Conservation (phyloP, 2,329 filamentous ascomycete genomes). For the Stemphylium lycopersici region DNA sequence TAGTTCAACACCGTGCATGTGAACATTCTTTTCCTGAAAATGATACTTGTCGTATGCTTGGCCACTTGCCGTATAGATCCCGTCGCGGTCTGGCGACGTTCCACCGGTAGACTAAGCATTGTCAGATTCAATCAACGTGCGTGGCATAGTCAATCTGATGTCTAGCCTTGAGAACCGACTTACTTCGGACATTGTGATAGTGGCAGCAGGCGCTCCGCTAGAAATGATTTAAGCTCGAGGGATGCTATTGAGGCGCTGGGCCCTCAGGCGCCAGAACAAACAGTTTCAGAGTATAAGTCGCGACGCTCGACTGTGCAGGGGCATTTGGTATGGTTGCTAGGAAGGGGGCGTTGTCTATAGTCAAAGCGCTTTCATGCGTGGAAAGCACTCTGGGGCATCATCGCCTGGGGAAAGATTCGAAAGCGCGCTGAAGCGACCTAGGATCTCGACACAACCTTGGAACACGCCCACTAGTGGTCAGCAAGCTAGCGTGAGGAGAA, state of each 20-base stretch:
- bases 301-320: not conserved
- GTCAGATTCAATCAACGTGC: not conserved
- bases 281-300: not conserved
- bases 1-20: slow-evolving; percentile 42
- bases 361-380: slow-evolving; percentile 6
- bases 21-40: slow-evolving; percentile 9
- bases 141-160: not conserved
- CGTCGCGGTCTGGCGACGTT: slow-evolving; percentile 12
- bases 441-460: not conserved
- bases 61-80: slow-evolving; percentile 9
- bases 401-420: slow-evolving; percentile 4
- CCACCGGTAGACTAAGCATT: slow-evolving; percentile 2
- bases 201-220: not conserved
- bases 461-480: not conserved
- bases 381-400: slow-evolving; percentile 10
- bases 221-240: not conserved
- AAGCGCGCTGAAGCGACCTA: slow-evolving; percentile 3
- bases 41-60: slow-evolving; percentile 14
- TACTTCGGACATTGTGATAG: slow-evolving; percentile 13
- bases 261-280: not conserved
- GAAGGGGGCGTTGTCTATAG: not conserved
- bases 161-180: not conserved
- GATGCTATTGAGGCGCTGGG: not conserved
- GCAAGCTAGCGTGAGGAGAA: not conserved
- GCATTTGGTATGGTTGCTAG: slow-evolving; percentile 2